These are phyloP conservation scores for Aspergillus homomorphus DNA, from an alignment of 495 filamentous ascomycete genomes.

Conservation along the genomic window DNA sequence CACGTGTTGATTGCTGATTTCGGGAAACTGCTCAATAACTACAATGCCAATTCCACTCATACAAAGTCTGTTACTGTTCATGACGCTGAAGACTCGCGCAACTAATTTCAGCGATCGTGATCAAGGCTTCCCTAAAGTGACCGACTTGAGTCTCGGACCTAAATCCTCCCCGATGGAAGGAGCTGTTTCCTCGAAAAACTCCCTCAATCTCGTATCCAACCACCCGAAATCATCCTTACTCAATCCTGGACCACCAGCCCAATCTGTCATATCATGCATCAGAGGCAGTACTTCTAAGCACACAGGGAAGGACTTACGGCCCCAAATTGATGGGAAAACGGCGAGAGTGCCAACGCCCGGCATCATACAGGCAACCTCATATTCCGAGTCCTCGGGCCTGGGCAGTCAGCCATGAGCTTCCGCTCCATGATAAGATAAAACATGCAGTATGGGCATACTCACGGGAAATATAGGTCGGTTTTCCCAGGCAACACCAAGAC, in stretches of 20 bases:
- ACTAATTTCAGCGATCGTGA: too few species aligned
- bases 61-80: too few species aligned
- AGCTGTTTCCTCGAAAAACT: conserved; percentile 37
- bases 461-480: conserved; percentile 74
- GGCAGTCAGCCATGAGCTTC: conserved; percentile 14
- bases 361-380: conserved; percentile 63
- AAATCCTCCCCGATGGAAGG: background rate
- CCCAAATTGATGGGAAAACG: conserved; percentile 64
- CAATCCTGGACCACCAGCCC: conserved; percentile 63
- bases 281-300: conserved; percentile 4
- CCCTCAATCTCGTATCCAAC: conserved; percentile 57
- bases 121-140: background rate
- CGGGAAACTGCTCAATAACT: background rate
- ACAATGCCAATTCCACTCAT: too few species aligned
- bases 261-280: conserved; percentile 26
- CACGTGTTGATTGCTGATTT: background rate
- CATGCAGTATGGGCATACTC: conserved; percentile 23
- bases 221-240: conserved; percentile 63
- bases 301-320: conserved; percentile 48
- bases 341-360: conserved; percentile 56
- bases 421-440: background rate
- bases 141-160: background rate
- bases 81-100: too few species aligned
- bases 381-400: conserved; percentile 65
- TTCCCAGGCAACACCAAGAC: conserved; percentile 61